Base-by-base conservation (phyloP, 2,329 filamentous ascomycete genomes). In the Clonostachys solani region DNA sequence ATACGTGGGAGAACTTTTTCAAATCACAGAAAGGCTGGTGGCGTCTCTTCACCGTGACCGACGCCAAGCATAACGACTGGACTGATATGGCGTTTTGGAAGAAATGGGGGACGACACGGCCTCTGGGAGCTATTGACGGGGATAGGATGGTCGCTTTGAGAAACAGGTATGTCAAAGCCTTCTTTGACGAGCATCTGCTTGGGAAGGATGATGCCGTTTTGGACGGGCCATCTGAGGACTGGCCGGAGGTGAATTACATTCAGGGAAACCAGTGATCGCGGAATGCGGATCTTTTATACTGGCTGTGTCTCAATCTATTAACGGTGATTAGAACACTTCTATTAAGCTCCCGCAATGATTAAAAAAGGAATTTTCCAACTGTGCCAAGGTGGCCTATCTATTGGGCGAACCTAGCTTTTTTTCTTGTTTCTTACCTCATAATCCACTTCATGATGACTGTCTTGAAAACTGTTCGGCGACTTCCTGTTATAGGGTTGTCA, bases 51-150 rank as follows among this genome's bases (percentile, higher is more conserved):
- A 47, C 46, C 3, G 51, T 53, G 5, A 43, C 46, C 5, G 50
- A 48, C 12, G 49, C 40, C 3, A 4, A 18, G 29, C 51, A 53
- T 36, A 17, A 15, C 12, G 51, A 53, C 43, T 53, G 45, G 38
- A 46, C 29, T 12, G 51, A 53, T 37, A 40, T 33, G n/a, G 44
- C 50, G 1, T 46, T 33, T 6, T 53, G 51, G 51, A 53, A 52
- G 37, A 46, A 33, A 6, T 47, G 47, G 19, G 51, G 46, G 17
- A 52, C 46, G 1, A 48, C 45, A 3, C 23, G 34, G 6, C 12
- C 42, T 4, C 3, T 38, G 42, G 51, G 51, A 2, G 34, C 48
- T 2, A 49, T 53, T 37, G 46, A 53, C 1, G 51, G 51, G 1
- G 29, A 40, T 13, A 45, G 48, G 42, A 53, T 53, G 50, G 42